These are phyloP conservation scores for Boletales sp. DNA, from an alignment of 768 basidiomycete species.

Conservation along the genomic window DNA sequence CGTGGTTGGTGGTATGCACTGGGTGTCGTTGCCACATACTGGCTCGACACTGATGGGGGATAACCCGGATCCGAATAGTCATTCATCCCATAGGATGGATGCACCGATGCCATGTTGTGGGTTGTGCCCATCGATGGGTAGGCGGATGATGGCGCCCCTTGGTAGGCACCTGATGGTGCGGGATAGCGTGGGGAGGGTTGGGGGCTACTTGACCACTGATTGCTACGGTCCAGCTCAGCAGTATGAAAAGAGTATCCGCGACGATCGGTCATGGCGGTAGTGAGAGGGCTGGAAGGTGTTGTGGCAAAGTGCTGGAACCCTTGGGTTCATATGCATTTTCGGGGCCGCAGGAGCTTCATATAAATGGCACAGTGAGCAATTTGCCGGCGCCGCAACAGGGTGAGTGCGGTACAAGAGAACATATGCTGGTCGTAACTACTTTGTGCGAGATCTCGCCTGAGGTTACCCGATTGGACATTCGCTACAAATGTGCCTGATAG, in stretches of 20 bases:
- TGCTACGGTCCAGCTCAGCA: constrained; percentile 9
- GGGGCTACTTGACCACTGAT: constrained; percentile 22
- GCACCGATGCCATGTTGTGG: constrained; percentile 20
- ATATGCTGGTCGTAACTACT: constrained; percentile 26
- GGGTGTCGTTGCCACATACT: constrained; percentile 17
- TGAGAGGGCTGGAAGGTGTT: constrained; percentile 4
- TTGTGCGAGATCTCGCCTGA: constrained; percentile 27
- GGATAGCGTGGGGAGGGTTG: constrained; percentile 25
- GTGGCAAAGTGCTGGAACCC: constrained; percentile 6
- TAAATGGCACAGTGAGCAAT: constrained; percentile 22
- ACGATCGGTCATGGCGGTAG: constrained; percentile 25
- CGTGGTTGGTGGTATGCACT: constrained; percentile 25
- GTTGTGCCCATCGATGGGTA: constrained; percentile 17
- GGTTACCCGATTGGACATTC: constrained; percentile 24
- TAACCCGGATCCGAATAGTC: constrained; percentile 17
- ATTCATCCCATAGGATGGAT: constrained; percentile 19
- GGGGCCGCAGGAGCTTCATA: constrained; percentile 29
- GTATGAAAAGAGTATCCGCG: constrained; percentile 28
- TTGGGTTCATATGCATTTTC: constrained; percentile 35
- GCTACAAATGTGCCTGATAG: constrained; percentile 27
- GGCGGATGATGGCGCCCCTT: constrained; percentile 9
- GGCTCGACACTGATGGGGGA: constrained; percentile 14
- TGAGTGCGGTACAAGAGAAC: constrained; percentile 27
- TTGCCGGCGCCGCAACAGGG: constrained; percentile 33
- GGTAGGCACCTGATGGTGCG: constrained; percentile 19